Percentiles rank a stretch among this genome's conserved stretches.
Evolutionary conservation across 2,329 filamentous ascomycete genomes (phyloP).

Genomic region (Talaromyces sp.): DNA sequence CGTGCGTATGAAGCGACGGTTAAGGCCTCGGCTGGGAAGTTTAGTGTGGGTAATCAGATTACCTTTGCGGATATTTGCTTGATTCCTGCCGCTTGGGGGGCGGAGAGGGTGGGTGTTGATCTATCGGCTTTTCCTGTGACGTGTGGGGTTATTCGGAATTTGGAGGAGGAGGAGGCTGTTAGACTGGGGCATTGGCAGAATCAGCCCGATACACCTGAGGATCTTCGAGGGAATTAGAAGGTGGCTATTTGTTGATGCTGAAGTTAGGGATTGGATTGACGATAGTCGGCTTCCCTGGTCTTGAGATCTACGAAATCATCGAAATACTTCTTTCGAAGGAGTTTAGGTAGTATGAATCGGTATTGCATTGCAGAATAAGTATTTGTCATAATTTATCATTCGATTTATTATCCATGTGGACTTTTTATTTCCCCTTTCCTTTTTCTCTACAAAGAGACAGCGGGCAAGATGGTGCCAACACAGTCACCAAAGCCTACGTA

Average conservation of each 20-base stretch:
- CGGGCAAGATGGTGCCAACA: conserved; percentile 62
- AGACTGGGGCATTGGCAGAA: conserved; percentile 56
- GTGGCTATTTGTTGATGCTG: not conserved
- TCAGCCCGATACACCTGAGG: conserved; percentile 58
- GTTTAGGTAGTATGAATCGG: no score
- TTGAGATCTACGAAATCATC: no score
- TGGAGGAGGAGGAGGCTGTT: conserved; percentile 56
- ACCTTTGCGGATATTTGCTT: conserved; percentile 63
- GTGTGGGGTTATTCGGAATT: conserved; percentile 46
- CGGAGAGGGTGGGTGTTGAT: conserved; percentile 58
- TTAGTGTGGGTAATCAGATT: conserved; percentile 59
- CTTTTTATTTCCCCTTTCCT: not conserved
- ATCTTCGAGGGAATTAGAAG: conserved; percentile 37
- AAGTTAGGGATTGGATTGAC: not conserved
- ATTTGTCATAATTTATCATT: no score
- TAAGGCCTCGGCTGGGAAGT: conserved; percentile 47
- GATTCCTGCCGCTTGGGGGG: conserved; percentile 62
- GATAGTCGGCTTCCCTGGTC: no score
- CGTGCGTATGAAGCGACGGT: conserved; percentile 57
- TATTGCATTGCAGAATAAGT: no score
- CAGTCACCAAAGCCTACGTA: conserved; percentile 79
- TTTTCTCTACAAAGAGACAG: conserved; percentile 32
- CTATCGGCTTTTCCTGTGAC: conserved; percentile 54
- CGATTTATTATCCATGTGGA: no score
- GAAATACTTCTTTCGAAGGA: no score